Percentiles rank a stretch among this genome's conserved stretches.
Conservation (phyloP, 2,329 filamentous ascomycete species). For the Verticillium isaacii region DNA sequence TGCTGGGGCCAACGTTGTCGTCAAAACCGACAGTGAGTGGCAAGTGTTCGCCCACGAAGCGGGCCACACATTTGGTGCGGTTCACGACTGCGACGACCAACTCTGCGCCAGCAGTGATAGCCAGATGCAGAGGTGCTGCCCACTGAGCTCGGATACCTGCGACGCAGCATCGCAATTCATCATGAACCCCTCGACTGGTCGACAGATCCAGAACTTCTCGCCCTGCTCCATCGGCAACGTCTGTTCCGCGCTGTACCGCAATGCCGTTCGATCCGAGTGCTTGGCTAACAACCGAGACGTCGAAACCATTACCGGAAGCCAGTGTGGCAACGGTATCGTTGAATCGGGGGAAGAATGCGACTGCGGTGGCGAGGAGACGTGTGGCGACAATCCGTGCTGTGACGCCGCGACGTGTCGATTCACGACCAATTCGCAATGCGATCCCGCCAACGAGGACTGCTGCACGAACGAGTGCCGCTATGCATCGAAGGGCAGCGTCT, state of each 20-base stretch:
- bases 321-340: conserved; percentile 96
- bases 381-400: conserved; percentile 75
- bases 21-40: conserved; percentile 81
- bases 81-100: conserved; percentile 79
- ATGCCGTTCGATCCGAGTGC: conserved; percentile 71
- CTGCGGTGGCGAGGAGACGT: conserved; percentile 73
- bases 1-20: conserved; percentile 83
- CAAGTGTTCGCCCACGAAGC: conserved; percentile 93
- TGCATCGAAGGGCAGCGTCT: conserved; percentile 64
- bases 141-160: conserved; percentile 62
- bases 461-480: conserved; percentile 66
- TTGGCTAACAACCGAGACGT: conserved; percentile 83
- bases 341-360: conserved; percentile 89
- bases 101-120: conserved; percentile 61
- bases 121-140: conserved; percentile 65
- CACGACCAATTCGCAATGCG: conserved; percentile 69
- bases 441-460: conserved; percentile 77
- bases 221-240: conserved; percentile 90
- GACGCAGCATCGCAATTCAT: conserved; percentile 77
- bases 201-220: conserved; percentile 74
- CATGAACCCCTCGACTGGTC: conserved; percentile 88
- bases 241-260: conserved; percentile 76
- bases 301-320: conserved; percentile 71
- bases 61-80: conserved; percentile 91
- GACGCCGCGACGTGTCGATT: conserved; percentile 84